Base-by-base conservation (phyloP, 176 grass and related monocot species). In the Dendrocalamus sinicus region DNA sequence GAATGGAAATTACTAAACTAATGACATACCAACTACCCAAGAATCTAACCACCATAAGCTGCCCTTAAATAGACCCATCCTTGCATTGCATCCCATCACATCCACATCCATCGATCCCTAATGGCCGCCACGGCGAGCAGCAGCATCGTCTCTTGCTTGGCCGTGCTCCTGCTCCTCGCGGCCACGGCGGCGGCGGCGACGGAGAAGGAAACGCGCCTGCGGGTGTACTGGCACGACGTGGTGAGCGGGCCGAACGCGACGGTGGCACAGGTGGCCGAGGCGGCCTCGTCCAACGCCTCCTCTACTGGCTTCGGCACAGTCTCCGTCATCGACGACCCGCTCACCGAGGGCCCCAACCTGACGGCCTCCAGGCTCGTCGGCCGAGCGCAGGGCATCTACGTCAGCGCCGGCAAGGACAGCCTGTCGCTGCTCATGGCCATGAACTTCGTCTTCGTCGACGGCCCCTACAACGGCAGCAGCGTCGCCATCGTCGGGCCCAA, bases 141-240 rank as follows among this genome's bases (percentile, higher is more conserved):
- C 43, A 64, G 17, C 39, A 12, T 14, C 12, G 26, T 47, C 6
- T 13, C n/a, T 40, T 84, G 12, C 70, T 5, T 68, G 58, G 22
- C 69, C 8, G 83, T n/a, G 4, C 48, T 58, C 7, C 10, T 66
- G 1, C 1, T 85, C 15, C 73, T 85, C 7, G 73, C 68, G 3
- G 45, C 20, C 20, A 7, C 45, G 41, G 54, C 54, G 2, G 4
- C 55, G 17, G 26, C 72, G 5, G 63, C 72, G 9, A 24, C 2
- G 23, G 58, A 73, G 70, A 91, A 57, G 73, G 74, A 84, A 37
- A 89, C 86, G 30, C 68, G 64, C 19, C 74, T 95, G 17, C 86
- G 86, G 44, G 84, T 95, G 83, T 95, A 76, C 94, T 95, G 88
- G 86, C 94, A 95, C 86, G 91, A 95, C 80, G 76, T 89, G 64